Evolutionary conservation across 2,329 filamentous ascomycete genomes (phyloP).

Genomic region (Xylaria sp.): DNA sequence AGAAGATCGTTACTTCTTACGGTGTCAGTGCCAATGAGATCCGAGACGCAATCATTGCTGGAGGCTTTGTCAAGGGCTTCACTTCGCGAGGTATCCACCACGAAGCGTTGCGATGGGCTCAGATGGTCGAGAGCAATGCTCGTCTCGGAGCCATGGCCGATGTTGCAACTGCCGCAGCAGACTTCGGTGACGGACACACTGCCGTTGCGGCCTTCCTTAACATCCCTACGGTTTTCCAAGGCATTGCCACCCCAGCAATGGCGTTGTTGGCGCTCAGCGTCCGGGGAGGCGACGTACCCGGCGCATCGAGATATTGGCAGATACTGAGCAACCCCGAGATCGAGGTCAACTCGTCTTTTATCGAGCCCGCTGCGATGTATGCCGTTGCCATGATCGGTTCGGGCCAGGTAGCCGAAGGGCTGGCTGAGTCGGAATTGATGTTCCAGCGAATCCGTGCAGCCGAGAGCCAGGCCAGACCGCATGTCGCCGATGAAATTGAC

Average conservation of each 20-base stretch:
- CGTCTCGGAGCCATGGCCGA: conserved; percentile 68
- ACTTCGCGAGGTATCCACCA: conserved; percentile 70
- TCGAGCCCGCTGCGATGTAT: conserved; percentile 91
- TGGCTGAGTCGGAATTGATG: conserved; percentile 81
- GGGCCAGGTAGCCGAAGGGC: conserved; percentile 79
- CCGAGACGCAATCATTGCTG: conserved; percentile 70
- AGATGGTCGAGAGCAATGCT: conserved; percentile 61
- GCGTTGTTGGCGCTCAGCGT: conserved; percentile 87
- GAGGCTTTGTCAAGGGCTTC: conserved; percentile 79
- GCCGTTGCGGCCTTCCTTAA: conserved; percentile 69
- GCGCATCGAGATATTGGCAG: conserved; percentile 80
- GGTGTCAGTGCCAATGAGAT: conserved; percentile 62
- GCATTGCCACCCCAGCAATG: conserved; percentile 64
- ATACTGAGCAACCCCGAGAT: conserved; percentile 67
- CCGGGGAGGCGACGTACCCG: conserved; percentile 76
- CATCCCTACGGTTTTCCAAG: conserved; percentile 54
- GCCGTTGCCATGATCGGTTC: conserved; percentile 84
- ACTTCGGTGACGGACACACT: conserved; percentile 70
- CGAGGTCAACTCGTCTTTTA: conserved; percentile 65
- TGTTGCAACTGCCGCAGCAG: conserved; percentile 78
- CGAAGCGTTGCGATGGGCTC: conserved; percentile 75
- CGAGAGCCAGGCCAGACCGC: conserved; percentile 51
- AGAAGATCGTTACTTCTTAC: conserved; percentile 71
- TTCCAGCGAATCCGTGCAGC: conserved; percentile 78
- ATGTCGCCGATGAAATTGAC: conserved; percentile 78